A percentile compares a stretch with the other conserved stretches of the same genome.
These are phyloP conservation scores for Hypoxylon fuscum DNA, from an alignment of 495 filamentous ascomycete genomes.

Conservation along the genomic window DNA sequence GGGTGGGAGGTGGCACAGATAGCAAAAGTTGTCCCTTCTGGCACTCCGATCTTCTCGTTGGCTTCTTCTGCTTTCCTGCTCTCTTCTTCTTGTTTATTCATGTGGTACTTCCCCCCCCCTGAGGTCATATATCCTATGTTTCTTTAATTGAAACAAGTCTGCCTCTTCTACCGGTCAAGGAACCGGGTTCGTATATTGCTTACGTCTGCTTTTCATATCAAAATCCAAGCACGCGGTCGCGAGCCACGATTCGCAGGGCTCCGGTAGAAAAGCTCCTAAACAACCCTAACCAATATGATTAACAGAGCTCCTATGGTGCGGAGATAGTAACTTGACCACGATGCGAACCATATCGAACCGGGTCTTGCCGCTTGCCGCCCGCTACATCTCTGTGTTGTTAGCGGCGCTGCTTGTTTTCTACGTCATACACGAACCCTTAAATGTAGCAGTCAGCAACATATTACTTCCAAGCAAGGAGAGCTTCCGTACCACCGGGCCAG, in stretches of 20 bases:
- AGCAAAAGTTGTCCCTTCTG: conserved; percentile 6
- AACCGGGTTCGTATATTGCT: conserved; percentile 31
- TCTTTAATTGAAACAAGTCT: conserved; percentile 35
- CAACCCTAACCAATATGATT: conserved; percentile 40
- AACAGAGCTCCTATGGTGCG: conserved; percentile 25
- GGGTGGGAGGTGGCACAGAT: conserved; percentile 19
- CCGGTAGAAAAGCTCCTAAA: conserved; percentile 27
- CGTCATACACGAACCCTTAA: conserved; percentile 40
- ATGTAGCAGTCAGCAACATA: conserved; percentile 25
- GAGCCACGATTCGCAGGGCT: conserved; percentile 30
- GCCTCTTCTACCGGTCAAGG: conserved; percentile 16
- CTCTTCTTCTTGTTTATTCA: conserved; percentile 24
- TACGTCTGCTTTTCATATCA: conserved; percentile 33
- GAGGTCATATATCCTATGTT: conserved; percentile 17
- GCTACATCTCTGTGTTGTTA: conserved; percentile 39
- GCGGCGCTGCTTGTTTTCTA: conserved; percentile 42
- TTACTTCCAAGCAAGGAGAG: conserved; percentile 8
- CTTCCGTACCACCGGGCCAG: conserved; percentile 2
- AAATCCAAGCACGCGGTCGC: conserved; percentile 8
- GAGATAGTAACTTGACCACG: conserved; percentile 39
- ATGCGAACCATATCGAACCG: conserved; percentile 46
- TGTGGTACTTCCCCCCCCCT: conserved; percentile 21
- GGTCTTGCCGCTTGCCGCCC: conserved; percentile 38
- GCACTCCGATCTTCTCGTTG: conserved; percentile 10
- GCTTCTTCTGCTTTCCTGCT: conserved; percentile 11